Conservation (phyloP, 192 early-diverging fungal species). For the Spizellomyces punctatus region DNA sequence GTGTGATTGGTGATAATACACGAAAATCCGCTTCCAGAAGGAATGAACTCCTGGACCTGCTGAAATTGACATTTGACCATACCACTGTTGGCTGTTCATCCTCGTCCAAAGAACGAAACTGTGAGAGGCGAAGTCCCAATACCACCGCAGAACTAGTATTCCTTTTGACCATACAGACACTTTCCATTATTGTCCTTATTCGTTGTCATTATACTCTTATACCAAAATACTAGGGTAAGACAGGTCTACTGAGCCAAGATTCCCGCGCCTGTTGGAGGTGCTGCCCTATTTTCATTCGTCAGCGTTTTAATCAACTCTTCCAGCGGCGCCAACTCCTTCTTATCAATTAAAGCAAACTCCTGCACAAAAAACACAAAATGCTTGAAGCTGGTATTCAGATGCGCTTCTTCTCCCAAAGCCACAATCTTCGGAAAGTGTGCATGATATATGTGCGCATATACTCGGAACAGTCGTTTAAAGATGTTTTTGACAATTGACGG, state of each 20-base stretch:
- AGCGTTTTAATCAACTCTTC: constrained; percentile 51
- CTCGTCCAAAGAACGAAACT: too few relatives aligned
- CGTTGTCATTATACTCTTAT: too few relatives aligned
- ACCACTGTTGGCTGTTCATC: too few relatives aligned
- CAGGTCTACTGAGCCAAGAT: neutral
- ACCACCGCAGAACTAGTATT: too few relatives aligned
- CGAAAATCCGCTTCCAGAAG: too few relatives aligned
- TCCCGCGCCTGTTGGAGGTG: neutral
- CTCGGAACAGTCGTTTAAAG: constrained; percentile 84
- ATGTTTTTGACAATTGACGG: constrained; percentile 68
- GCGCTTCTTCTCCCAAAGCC: constrained; percentile 79
- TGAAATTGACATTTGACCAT: too few relatives aligned
- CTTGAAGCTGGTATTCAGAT: constrained; percentile 92
- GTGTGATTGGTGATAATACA: too few relatives aligned
- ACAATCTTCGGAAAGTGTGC: constrained; percentile 78
- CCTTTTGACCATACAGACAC: too few relatives aligned
- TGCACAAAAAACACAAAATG: constrained; percentile 91
- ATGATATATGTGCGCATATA: constrained; percentile 94
- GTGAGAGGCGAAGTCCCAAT: too few relatives aligned
- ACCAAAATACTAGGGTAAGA: too few relatives aligned
- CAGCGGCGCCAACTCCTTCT: constrained; percentile 59
- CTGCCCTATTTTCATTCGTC: constrained; percentile 28
- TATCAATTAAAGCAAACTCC: constrained; percentile 79
- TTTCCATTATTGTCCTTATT: too few relatives aligned
- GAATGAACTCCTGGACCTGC: too few relatives aligned